These are phyloP conservation scores for Samsoniella hepiali DNA, from an alignment of 2,329 filamentous ascomycete species.

Conservation along the genomic window DNA sequence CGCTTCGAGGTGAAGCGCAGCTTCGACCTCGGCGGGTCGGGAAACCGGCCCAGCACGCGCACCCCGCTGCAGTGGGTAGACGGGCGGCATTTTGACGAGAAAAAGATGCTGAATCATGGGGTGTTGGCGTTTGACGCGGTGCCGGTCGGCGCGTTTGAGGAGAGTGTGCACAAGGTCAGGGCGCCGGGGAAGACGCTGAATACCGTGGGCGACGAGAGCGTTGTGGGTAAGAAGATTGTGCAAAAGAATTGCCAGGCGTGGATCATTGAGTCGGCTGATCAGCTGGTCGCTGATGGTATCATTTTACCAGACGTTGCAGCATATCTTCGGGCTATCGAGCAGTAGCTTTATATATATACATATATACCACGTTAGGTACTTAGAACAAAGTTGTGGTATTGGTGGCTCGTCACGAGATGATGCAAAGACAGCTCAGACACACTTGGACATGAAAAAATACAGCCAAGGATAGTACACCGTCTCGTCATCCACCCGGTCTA, in stretches of 20 bases:
- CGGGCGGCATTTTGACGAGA: slow-evolving; percentile 24
- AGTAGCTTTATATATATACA: slow-evolving; percentile 20
- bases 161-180: slow-evolving; percentile 20
- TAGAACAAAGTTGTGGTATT: no score
- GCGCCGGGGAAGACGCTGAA: slow-evolving; percentile 23
- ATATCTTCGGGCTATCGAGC: slow-evolving; percentile 28
- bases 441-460: no score
- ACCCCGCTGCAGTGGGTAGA: slow-evolving; percentile 33
- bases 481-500: no score
- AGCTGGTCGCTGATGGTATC: slow-evolving; percentile 30
- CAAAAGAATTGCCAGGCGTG: slow-evolving; percentile 36
- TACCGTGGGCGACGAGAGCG: background rate
- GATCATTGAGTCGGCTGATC: slow-evolving; percentile 33
- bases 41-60: slow-evolving; percentile 23
- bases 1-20: slow-evolving; percentile 30
- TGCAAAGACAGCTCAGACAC: no score
- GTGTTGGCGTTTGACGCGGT: slow-evolving; percentile 21
- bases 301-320: slow-evolving; percentile 23
- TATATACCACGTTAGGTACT: no score
- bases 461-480: no score
- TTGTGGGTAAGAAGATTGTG: slow-evolving; percentile 24
- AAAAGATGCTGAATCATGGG: slow-evolving; percentile 28
- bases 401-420: no score
- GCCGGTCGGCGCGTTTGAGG: slow-evolving; percentile 30
- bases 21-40: slow-evolving; percentile 23